Conservation (phyloP, 768 basidiomycete species). For the Lentinula sp. region DNA sequence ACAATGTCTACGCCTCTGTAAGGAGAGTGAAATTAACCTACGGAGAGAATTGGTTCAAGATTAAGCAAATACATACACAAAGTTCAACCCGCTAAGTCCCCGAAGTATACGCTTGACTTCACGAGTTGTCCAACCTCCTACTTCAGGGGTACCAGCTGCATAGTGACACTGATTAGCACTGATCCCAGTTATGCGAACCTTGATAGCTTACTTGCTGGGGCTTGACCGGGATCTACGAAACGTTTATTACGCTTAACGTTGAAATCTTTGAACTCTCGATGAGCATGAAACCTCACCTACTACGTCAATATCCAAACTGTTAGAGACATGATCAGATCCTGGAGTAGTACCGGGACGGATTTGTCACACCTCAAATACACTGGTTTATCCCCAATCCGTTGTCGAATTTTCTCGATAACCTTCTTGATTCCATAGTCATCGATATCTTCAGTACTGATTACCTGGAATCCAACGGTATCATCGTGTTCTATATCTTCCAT, state of each 20-base stretch:
- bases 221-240: conserved; percentile 47
- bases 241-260: neutral
- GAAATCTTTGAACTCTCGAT: neutral
- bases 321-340: neutral
- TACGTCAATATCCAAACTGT: conserved; percentile 57
- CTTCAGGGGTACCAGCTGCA: conserved; percentile 57
- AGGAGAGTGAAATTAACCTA: neutral
- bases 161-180: neutral
- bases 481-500: conserved; percentile 47
- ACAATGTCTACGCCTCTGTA: conserved; percentile 44
- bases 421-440: conserved; percentile 53
- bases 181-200: neutral
- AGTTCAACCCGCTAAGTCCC: conserved; percentile 53
- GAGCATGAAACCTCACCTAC: conserved; percentile 32
- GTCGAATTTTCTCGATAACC: conserved; percentile 51
- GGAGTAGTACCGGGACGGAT: neutral
- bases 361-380: conserved; percentile 48
- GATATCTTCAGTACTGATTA: conserved; percentile 59
- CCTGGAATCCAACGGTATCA: conserved; percentile 50
- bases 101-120: conserved; percentile 60
- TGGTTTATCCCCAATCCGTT: conserved; percentile 51
- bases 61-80: conserved; percentile 35
- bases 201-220: conserved; percentile 36
- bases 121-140: conserved; percentile 61
- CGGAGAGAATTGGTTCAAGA: neutral